These are phyloP conservation scores for Catenaria anguillulae DNA, from an alignment of 371 early-diverging fungal genomes.

Conservation along the genomic window DNA sequence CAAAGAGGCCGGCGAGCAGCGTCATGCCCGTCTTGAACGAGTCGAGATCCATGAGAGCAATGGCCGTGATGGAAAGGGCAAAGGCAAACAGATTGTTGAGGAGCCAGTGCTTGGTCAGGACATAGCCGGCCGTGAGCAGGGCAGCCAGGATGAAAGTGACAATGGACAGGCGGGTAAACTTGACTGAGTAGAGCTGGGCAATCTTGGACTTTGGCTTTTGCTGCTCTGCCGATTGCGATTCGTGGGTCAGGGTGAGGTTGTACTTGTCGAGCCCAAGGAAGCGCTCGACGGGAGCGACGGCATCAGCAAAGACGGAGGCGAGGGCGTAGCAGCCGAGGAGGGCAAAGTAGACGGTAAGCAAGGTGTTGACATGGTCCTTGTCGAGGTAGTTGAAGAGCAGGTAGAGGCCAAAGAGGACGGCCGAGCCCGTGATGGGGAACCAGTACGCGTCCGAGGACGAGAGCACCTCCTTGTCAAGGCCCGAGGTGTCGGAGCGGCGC, in stretches of 20 bases:
- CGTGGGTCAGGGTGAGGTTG: not conserved
- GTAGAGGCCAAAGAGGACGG: slow-evolving; percentile 67
- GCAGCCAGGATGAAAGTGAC: slow-evolving; percentile 38
- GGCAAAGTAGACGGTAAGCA: slow-evolving; percentile 77
- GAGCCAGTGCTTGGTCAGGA: slow-evolving; percentile 80
- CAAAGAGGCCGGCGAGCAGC: slow-evolving; percentile 75
- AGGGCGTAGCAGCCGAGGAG: slow-evolving; percentile 64
- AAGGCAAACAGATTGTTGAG: slow-evolving; percentile 77
- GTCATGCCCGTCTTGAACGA: slow-evolving; percentile 91
- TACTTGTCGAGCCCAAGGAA: not conserved
- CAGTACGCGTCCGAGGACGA: slow-evolving; percentile 77
- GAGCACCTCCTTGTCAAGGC: slow-evolving; percentile 43
- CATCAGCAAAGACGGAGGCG: slow-evolving; percentile 39
- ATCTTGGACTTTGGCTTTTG: slow-evolving; percentile 6
- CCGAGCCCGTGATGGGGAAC: slow-evolving; percentile 84
- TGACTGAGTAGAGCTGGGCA: slow-evolving; percentile 31
- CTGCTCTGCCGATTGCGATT: not conserved
- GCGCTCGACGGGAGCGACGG: not conserved
- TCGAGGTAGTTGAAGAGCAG: slow-evolving; percentile 67
- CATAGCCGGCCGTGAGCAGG: slow-evolving; percentile 55
- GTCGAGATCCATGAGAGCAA: slow-evolving; percentile 75
- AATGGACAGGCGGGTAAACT: slow-evolving; percentile 61
- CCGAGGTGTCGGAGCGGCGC: not conserved
- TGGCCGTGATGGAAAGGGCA: slow-evolving; percentile 70
- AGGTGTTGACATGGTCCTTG: slow-evolving; percentile 66